Base-by-base conservation (phyloP, 192 early-diverging fungal species). In the Backusella macrospora region DNA sequence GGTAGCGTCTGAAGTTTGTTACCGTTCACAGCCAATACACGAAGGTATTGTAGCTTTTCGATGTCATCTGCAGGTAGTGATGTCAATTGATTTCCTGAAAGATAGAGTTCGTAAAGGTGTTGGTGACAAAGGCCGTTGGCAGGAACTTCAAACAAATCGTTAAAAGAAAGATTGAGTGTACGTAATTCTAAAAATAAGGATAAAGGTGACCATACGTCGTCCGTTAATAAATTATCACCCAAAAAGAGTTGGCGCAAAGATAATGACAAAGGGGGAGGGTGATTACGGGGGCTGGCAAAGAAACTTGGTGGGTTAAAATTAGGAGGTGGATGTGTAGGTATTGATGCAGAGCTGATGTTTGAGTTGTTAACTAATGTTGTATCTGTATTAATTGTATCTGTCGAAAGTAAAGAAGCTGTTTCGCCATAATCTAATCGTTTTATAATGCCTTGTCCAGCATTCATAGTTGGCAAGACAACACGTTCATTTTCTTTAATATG, bases 1-100 rank as follows among this genome's bases (percentile, higher is more conserved):
- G 96, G 96, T 14, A 97, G 84, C 0, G 93, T 95, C 65, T 92
- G 91, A 44, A 97, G 84, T 77, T 93, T 94, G 80, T 97, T 97
- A 48, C 92, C 93, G 81, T 96, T 96, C 66, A 97, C 86, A 73
- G 93, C 91, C 6, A 97, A 78, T n/a, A 93, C 80, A 16, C 87
- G 86, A 34, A 97, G 65, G 13, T 76, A 86, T 12, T 87, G 85
- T 64, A 94, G 86, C 26, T 87, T 86, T 44, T 92, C 93, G 65
- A 95, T 92, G 70, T 92, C 92, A 47, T 96, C 96, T 42, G 90
- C 93, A 7, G 95, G 96, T 16, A 97, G 78, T 0, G 90, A 91
- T 21, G 91, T 86, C 68, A 97, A 83, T 49, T 94, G 88, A 76
- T 96, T 96, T 3, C 96, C 95, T 14, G 90, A 90, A 43, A 97